phyloP scores from a whole-genome alignment of 192 early-diverging fungal genomes.

The Obelidium mucronatum region DNA sequence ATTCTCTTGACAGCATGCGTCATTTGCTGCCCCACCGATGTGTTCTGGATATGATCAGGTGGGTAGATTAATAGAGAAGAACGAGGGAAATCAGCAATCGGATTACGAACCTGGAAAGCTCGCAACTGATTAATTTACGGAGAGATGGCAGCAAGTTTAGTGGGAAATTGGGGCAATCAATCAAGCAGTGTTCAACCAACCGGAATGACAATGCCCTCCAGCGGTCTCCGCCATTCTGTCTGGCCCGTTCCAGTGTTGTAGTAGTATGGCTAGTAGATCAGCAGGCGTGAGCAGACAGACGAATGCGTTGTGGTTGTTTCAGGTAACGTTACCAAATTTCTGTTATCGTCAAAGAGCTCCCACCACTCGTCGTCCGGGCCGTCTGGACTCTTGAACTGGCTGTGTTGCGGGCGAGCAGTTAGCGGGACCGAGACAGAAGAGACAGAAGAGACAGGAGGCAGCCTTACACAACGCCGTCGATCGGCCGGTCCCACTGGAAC shows the following conservation, averaged over 20 bases:
- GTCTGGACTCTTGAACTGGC: constrained; percentile 64
- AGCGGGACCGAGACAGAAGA: background rate
- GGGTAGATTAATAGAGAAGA: background rate
- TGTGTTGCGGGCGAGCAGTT: background rate
- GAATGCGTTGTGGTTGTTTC: background rate
- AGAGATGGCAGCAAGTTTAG: background rate
- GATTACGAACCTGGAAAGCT: constrained; percentile 48
- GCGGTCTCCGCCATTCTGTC: constrained; percentile 89
- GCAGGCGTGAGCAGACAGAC: background rate
- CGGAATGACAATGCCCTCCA: constrained; percentile 75
- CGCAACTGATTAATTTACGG: constrained; percentile 36
- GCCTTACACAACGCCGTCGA: constrained; percentile 70
- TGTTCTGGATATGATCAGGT: constrained; percentile 50
- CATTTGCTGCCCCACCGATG: constrained; percentile 81
- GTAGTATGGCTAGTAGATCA: constrained; percentile 75
- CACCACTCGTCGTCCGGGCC: constrained; percentile 94
- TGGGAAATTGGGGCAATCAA: background rate
- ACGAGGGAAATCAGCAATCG: background rate
- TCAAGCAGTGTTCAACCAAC: constrained; percentile 44
- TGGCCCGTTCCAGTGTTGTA: constrained; percentile 87
- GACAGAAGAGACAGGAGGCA: background rate
- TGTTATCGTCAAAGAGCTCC: constrained; percentile 90
- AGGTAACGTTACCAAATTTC: constrained; percentile 60
- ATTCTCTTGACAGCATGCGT: constrained; percentile 60
- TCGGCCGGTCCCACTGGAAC: constrained; percentile 74